These are phyloP conservation scores for Diaporthe sp. DNA, from an alignment of 2,329 filamentous ascomycete species.

Conservation along the genomic window DNA sequence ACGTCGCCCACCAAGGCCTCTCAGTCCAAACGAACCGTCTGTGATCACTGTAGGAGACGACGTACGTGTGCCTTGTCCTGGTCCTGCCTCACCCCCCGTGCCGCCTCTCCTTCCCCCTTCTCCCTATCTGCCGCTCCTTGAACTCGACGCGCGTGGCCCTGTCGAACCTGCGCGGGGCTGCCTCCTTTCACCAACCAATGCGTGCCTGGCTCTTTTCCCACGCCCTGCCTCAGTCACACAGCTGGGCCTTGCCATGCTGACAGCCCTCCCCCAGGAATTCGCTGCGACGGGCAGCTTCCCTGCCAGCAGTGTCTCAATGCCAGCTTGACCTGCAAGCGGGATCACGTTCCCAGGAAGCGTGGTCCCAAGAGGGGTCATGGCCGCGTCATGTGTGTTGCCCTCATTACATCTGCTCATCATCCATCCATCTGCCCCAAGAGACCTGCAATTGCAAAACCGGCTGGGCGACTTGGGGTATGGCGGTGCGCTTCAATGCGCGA, in stretches of 20 bases:
- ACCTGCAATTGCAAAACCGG: not conserved
- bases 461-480: not conserved
- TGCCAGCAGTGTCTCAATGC: constrained; percentile 74
- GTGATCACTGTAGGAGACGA: constrained; percentile 61
- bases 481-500: not conserved
- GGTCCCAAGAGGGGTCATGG: constrained; percentile 74
- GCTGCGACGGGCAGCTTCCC: constrained; percentile 62
- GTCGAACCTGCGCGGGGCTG: not conserved
- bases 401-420: not conserved
- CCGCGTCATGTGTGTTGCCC: constrained; percentile 63
- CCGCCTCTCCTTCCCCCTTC: constrained; percentile 34
- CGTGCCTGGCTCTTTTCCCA: constrained; percentile 39
- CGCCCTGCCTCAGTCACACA: constrained; percentile 31
- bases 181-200: not conserved
- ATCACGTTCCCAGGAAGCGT: constrained; percentile 75
- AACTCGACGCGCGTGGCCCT: constrained; percentile 1
- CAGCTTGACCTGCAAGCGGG: constrained; percentile 73
- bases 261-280: constrained; percentile 53
- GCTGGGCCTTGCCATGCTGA: constrained; percentile 22
- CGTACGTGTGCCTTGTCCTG: constrained; percentile 50
- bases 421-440: not conserved
- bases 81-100: constrained; percentile 22
- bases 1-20: constrained; percentile 37
- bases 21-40: constrained; percentile 55
- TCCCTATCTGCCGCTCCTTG: constrained; percentile 8